Conservation (phyloP, 2,329 filamentous ascomycete species). For the Aspergillus sp. region DNA sequence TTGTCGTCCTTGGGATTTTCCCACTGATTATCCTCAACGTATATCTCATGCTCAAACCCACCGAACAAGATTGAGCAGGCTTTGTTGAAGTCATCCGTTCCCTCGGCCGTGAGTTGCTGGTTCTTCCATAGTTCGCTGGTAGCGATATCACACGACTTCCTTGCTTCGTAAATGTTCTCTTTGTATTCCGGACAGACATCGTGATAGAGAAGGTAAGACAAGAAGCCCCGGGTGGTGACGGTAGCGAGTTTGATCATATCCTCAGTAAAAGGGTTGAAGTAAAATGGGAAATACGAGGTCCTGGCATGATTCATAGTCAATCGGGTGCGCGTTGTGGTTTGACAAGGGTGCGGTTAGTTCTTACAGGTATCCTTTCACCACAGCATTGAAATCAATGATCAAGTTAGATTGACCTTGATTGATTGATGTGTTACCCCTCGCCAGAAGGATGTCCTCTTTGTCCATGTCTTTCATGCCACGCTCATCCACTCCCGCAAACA, state of each 20-base stretch:
- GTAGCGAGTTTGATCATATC: constrained; percentile 60
- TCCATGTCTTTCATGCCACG: constrained; percentile 64
- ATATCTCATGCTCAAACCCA: constrained; percentile 48
- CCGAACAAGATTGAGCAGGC: constrained; percentile 70
- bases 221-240: constrained; percentile 76
- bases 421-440: constrained; percentile 53
- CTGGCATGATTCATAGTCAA: constrained; percentile 31
- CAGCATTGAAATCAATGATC: constrained; percentile 75
- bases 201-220: constrained; percentile 82
- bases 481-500: constrained; percentile 64
- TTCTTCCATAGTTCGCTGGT: constrained; percentile 65
- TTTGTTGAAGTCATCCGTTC: constrained; percentile 81
- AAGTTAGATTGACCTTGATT: constrained; percentile 62
- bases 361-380: constrained; percentile 77
- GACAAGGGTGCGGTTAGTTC: constrained; percentile 26
- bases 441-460: constrained; percentile 62
- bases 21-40: constrained; percentile 46
- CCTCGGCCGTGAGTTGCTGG: constrained; percentile 47
- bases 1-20: constrained; percentile 26
- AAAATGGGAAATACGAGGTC: constrained; percentile 56
- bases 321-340: neutral
- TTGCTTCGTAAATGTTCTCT: constrained; percentile 65
- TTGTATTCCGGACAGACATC: constrained; percentile 81
- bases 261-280: constrained; percentile 57
- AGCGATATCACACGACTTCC: constrained; percentile 65